Evolutionary conservation across 768 basidiomycete species (phyloP).

Genomic region (Leccinellum luteum): DNA sequence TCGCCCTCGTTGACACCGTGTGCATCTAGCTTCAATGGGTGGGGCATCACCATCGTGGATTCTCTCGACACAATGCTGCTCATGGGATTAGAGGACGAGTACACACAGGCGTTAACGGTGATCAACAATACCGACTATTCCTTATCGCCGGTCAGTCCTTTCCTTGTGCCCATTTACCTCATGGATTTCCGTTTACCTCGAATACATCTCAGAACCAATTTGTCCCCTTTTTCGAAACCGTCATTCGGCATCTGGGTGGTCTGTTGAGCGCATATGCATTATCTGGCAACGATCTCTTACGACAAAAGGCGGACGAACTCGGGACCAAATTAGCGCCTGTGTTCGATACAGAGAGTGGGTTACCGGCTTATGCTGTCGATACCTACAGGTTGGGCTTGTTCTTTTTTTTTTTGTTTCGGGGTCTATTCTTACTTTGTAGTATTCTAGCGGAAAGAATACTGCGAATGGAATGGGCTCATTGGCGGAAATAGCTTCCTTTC

Average conservation of each 20-base stretch:
- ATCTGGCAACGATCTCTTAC: conserved; percentile 57
- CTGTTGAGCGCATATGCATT: conserved; percentile 80
- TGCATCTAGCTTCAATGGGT: conserved; percentile 65
- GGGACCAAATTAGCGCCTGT: conserved; percentile 64
- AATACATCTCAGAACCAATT: conserved; percentile 23
- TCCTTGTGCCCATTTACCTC: conserved; percentile 26
- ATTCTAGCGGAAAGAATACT: not conserved
- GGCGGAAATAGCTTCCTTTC: conserved; percentile 78
- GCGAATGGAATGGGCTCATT: conserved; percentile 36
- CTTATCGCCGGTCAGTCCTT: conserved; percentile 37
- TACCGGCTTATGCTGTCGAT: conserved; percentile 71
- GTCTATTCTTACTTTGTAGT: not conserved
- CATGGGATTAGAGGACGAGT: conserved; percentile 75
- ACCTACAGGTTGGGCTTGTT: conserved; percentile 46
- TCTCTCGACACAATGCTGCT: conserved; percentile 83
- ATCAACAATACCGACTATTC: conserved; percentile 50
- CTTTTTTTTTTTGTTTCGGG: not conserved
- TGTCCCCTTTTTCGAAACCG: conserved; percentile 74
- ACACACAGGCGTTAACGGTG: conserved; percentile 54
- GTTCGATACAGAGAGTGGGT: conserved; percentile 66
- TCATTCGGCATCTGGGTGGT: conserved; percentile 88
- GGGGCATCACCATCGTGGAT: conserved; percentile 77
- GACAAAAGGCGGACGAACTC: conserved; percentile 74
- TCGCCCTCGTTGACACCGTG: conserved; percentile 2
- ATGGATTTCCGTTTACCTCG: not conserved